Conservation (phyloP, 768 basidiomycete genomes). For the Mycena floridula region DNA sequence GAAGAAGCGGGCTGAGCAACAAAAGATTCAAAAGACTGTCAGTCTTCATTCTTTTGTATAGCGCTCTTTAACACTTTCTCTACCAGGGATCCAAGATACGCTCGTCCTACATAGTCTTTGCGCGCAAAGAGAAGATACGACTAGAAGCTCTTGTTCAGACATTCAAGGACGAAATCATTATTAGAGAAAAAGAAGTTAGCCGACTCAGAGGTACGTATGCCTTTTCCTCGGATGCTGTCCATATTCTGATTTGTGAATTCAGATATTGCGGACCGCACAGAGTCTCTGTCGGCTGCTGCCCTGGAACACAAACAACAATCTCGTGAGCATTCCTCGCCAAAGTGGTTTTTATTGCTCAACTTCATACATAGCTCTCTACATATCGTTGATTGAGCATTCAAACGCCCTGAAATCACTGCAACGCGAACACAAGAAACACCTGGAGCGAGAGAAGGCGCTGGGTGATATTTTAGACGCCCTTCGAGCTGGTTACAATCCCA, state of each 20-base stretch:
- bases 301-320: conserved; percentile 84
- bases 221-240: background rate
- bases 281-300: conserved; percentile 72
- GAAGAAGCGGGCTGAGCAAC: conserved; percentile 63
- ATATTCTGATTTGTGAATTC: background rate
- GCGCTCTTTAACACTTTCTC: conserved; percentile 1
- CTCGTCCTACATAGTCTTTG: conserved; percentile 79
- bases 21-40: conserved; percentile 71
- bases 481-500: conserved; percentile 88
- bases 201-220: conserved; percentile 53
- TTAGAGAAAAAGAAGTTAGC: conserved; percentile 65
- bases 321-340: conserved; percentile 42
- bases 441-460: conserved; percentile 71
- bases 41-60: background rate
- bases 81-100: conserved; percentile 86
- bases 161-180: conserved; percentile 50
- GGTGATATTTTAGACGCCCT: conserved; percentile 80
- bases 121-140: conserved; percentile 83
- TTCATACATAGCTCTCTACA: conserved; percentile 63
- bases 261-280: conserved; percentile 77
- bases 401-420: conserved; percentile 73
- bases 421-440: conserved; percentile 61
- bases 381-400: conserved; percentile 65
- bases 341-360: background rate
- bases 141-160: conserved; percentile 59